A percentile compares a stretch with the other conserved stretches of the same genome.
Evolutionary conservation across 495 filamentous ascomycete genomes (phyloP).

Genomic region (Immersiella caudata): DNA sequence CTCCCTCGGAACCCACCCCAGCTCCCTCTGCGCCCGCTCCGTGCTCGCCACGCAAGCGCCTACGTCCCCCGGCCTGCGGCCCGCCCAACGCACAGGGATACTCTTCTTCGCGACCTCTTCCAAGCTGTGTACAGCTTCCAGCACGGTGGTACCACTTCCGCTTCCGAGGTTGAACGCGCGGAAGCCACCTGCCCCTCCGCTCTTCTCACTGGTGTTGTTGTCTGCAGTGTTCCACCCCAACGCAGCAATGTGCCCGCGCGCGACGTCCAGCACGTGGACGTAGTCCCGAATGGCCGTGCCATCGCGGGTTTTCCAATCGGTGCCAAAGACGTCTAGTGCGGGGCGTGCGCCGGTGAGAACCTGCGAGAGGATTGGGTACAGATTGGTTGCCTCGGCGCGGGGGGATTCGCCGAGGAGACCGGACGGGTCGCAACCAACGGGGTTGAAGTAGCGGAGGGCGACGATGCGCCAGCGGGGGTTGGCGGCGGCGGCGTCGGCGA

Average conservation of each 20-base stretch:
- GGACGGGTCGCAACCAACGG: conserved; percentile 65
- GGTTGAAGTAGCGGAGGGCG: conserved; percentile 69
- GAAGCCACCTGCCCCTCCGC: conserved; percentile 31
- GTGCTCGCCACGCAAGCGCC: conserved; percentile 34
- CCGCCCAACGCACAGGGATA: conserved; percentile 29
- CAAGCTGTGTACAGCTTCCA: conserved; percentile 52
- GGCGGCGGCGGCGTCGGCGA: conserved; percentile 61
- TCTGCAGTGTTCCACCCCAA: conserved; percentile 33
- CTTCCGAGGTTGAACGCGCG: conserved; percentile 58
- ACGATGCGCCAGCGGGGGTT: conserved; percentile 64
- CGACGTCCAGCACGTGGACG: conserved; percentile 66
- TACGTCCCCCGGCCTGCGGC: conserved; percentile 34
- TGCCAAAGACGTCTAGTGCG: conserved; percentile 62
- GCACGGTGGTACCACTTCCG: conserved; percentile 54
- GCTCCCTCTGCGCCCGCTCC: conserved; percentile 31
- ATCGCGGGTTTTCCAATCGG: conserved; percentile 66
- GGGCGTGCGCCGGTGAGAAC: conserved; percentile 59
- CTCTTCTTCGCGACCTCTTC: conserved; percentile 25
- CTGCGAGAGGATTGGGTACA: conserved; percentile 63
- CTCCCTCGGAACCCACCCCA: conserved; percentile 35
- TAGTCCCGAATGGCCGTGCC: conserved; percentile 78
- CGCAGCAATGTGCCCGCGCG: conserved; percentile 65
- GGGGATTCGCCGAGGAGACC: conserved; percentile 68
- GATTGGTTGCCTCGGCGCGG: conserved; percentile 62
- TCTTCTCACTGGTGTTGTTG: neutral